phyloP scores from a whole-genome alignment of 495 filamentous ascomycete genomes.

The Aspergillus ellipticus region DNA sequence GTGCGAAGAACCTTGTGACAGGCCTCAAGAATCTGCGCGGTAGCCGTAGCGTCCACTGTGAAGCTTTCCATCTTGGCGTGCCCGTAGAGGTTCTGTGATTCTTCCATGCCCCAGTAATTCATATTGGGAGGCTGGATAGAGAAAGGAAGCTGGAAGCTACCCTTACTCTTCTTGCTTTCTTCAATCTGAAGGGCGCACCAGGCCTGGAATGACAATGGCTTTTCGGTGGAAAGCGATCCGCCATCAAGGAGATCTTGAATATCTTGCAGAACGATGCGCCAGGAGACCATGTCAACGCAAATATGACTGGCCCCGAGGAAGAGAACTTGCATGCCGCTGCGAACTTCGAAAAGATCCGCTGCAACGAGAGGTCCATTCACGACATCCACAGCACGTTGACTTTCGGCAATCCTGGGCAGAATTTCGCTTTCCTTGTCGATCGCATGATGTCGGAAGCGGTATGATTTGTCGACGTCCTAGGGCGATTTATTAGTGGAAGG shows the following conservation, averaged over 20 bases:
- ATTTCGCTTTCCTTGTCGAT: constrained; percentile 30
- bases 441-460: constrained; percentile 33
- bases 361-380: constrained; percentile 41
- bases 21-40: constrained; percentile 36
- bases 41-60: constrained; percentile 41
- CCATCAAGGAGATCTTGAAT: constrained; percentile 57
- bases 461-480: constrained; percentile 42
- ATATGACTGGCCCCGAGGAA: constrained; percentile 67
- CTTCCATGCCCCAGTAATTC: constrained; percentile 53
- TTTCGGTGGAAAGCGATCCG: constrained; percentile 34
- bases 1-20: constrained; percentile 48
- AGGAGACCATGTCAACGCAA: constrained; percentile 67
- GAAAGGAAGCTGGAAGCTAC: constrained; percentile 30
- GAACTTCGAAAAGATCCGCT: constrained; percentile 49
- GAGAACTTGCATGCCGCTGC: constrained; percentile 51
- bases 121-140: constrained; percentile 29
- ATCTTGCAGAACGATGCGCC: constrained; percentile 64
- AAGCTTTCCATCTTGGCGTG: constrained; percentile 44
- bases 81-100: constrained; percentile 43
- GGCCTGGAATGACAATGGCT: constrained; percentile 57
- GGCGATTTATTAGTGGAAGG: constrained; percentile 11
- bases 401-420: constrained; percentile 31
- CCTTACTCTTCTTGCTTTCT: constrained; percentile 25
- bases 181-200: constrained; percentile 53
- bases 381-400: constrained; percentile 39